These are phyloP conservation scores for Phyllostachys edulis DNA, from an alignment of 176 grass and related monocot genomes.

Conservation along the genomic window DNA sequence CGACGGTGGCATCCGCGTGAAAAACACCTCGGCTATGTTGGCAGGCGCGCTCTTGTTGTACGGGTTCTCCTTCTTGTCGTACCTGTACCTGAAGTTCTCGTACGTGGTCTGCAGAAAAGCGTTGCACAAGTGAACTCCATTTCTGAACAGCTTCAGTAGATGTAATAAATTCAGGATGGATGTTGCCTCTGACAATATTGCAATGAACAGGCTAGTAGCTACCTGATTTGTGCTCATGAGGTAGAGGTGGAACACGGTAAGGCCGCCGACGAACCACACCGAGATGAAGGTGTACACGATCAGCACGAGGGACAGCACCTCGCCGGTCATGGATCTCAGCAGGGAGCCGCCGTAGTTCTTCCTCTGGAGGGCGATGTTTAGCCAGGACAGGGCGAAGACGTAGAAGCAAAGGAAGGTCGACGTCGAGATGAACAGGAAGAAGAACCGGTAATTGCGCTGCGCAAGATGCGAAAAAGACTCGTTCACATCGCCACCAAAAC, in stretches of 20 bases:
- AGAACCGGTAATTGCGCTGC: conserved; percentile 89
- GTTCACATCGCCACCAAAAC: not conserved
- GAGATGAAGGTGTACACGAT: conserved; percentile 78
- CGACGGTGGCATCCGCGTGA: conserved; percentile 59
- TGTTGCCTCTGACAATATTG: not conserved
- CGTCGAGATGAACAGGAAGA: conserved; percentile 89
- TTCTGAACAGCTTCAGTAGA: not conserved
- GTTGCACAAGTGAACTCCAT: not conserved
- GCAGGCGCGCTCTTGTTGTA: conserved; percentile 55
- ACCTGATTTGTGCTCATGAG: conserved; percentile 91
- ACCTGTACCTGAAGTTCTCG: conserved; percentile 93
- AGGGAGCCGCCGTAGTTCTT: conserved; percentile 44
- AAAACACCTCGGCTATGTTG: conserved; percentile 76
- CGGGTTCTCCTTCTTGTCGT: conserved; percentile 95
- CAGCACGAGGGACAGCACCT: conserved; percentile 70
- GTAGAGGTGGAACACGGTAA: conserved; percentile 86
- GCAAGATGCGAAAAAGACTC: not conserved
- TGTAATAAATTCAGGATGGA: not conserved
- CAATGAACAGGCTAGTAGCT: not conserved
- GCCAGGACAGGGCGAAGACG: conserved; percentile 74
- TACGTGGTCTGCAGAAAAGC: conserved; percentile 73
- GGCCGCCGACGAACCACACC: conserved; percentile 89
- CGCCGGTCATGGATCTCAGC: conserved; percentile 57
- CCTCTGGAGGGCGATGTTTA: conserved; percentile 63
- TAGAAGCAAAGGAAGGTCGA: conserved; percentile 83